Base-by-base conservation (phyloP, 306 rosid genomes). In the Adenanthera pavonina region DNA sequence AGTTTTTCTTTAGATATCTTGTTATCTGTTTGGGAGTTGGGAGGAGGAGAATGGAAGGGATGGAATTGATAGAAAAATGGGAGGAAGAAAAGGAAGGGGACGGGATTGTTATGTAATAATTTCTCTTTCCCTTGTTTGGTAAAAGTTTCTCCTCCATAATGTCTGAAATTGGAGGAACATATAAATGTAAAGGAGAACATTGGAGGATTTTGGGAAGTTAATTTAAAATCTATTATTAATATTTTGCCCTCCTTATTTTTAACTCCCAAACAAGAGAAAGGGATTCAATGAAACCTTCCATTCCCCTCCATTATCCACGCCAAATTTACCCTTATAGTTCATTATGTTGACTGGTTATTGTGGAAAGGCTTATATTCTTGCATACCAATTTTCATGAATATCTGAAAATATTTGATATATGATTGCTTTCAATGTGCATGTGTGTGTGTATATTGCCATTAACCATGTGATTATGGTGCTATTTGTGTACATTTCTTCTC, bases 401-500 rank as follows among this genome's bases (percentile, higher is more conserved):
- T 13, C 53, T 77, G 49, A 17, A 72, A 76, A 13, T 16, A 59
- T 40, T 77, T 43, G 53, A 60, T 68, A 40, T 73, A 46, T 75
- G 54, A 54, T 49, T 80, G 59, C 52, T 72, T 62, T 74, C 38
- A 38, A 41, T 49, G 52, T 6, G 41, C 7, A 25, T 25, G 30
- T 71, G 5, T 81, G 41, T 76, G 2, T 10, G 5, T 33, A 10
- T 11, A 4, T 7, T 43, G 51, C 68, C 54, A 56, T 52, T 56
- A 33, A 75, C 72, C 64, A 11, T 71, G 79, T 75, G 57, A 19
- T 49, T 82, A 68, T 73, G 64, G 52, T 80, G 36, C 75, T 65
- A 11, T 78, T 74, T 69, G 47, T 70, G 52, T 74, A 16, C 10
- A 2, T 72, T 54, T 56, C 54, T 54, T 74, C 62, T 72, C 38